Evolutionary conservation across 2,329 filamentous ascomycete species (phyloP).

Genomic region (Colletotrichum sp.): DNA sequence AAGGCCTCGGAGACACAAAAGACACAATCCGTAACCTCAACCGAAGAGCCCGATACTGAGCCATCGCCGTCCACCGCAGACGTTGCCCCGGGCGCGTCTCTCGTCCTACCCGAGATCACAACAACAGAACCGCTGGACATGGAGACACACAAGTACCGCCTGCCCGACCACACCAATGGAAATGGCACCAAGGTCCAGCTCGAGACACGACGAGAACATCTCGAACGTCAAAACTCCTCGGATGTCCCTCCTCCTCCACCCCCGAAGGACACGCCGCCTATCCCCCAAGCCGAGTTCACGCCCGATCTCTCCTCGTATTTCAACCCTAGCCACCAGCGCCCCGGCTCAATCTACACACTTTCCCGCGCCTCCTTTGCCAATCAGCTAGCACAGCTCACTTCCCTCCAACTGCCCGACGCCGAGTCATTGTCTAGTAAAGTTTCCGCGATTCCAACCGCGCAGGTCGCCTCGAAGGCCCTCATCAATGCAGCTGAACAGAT

Average conservation of each 20-base stretch:
- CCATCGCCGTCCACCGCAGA: conserved; percentile 18
- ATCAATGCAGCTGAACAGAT: conserved; percentile 92
- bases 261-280: conserved; percentile 54
- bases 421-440: conserved; percentile 84
- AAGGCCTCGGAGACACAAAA: conserved; percentile 39
- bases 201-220: conserved; percentile 62
- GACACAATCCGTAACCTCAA: not conserved
- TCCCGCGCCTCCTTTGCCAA: conserved; percentile 92
- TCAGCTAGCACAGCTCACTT: conserved; percentile 90
- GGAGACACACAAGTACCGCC: conserved; percentile 76
- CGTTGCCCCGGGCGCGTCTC: conserved; percentile 28
- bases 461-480: conserved; percentile 81
- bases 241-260: conserved; percentile 43
- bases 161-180: conserved; percentile 73
- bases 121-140: conserved; percentile 59
- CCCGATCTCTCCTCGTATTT: conserved; percentile 67
- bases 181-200: conserved; percentile 69
- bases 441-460: conserved; percentile 81
- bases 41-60: not conserved
- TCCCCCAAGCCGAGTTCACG: conserved; percentile 46
- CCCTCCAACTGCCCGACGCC: conserved; percentile 86
- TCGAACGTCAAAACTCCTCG: conserved; percentile 52
- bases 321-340: conserved; percentile 68
- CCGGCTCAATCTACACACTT: conserved; percentile 91
- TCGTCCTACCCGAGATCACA: conserved; percentile 55